A percentile compares a stretch with the other conserved stretches of the same genome.
These are phyloP conservation scores for Colletotrichum shisoi DNA, from an alignment of 2,329 filamentous ascomycete genomes.

Conservation along the genomic window DNA sequence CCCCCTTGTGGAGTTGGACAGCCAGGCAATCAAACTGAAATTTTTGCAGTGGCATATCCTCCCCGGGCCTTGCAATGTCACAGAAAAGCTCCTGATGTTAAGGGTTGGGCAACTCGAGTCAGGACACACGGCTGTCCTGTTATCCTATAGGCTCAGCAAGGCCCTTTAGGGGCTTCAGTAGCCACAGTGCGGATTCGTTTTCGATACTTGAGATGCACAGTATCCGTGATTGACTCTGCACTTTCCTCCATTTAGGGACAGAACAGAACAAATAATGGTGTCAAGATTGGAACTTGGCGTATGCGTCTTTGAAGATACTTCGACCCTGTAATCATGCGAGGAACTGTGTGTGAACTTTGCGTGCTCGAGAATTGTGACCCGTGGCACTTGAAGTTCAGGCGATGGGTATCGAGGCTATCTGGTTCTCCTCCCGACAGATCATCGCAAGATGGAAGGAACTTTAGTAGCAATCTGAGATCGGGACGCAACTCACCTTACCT, in stretches of 20 bases:
- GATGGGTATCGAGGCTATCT: conserved; percentile 10
- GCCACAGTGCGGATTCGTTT: conserved; percentile 23
- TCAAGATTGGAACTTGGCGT: conserved; percentile 28
- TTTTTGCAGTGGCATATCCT: conserved; percentile 16
- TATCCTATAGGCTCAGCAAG: background rate
- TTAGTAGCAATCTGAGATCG: background rate
- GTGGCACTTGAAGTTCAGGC: conserved; percentile 19
- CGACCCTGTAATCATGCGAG: conserved; percentile 13
- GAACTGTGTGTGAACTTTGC: conserved; percentile 10
- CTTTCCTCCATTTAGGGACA: conserved; percentile 23
- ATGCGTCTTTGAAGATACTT: conserved; percentile 14
- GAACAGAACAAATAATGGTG: conserved; percentile 10
- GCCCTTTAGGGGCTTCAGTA: conserved; percentile 1
- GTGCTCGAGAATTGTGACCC: background rate
- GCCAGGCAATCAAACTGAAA: conserved; percentile 31
- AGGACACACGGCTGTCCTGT: conserved; percentile 2
- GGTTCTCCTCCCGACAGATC: conserved; percentile 12
- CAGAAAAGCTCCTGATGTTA: conserved; percentile 37
- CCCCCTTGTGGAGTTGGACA: conserved; percentile 30
- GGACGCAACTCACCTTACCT: background rate
- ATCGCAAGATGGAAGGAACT: conserved; percentile 17
- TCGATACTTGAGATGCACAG: conserved; percentile 17
- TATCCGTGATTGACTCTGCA: conserved; percentile 28
- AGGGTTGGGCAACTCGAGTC: conserved; percentile 26
- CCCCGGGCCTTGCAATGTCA: conserved; percentile 29